Conservation (phyloP, 202 grass and related monocot species). For the Hordeum pubiflorum region DNA sequence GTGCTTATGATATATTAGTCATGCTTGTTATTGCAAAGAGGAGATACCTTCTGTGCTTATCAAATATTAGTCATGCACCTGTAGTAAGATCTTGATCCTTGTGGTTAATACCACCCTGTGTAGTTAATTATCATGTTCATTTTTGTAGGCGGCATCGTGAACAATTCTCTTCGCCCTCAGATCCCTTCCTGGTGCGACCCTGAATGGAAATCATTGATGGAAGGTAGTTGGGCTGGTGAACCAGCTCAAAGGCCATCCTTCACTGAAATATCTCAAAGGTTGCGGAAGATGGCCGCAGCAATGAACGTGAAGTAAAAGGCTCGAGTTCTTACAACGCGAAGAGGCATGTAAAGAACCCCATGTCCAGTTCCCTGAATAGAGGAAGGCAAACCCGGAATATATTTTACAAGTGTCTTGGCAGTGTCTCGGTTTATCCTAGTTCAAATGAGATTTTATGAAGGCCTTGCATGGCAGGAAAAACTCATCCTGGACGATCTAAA, state of each 20-base stretch:
- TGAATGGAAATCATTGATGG: conserved; percentile 93
- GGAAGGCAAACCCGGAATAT: conserved; percentile 36
- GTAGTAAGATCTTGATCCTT: background rate
- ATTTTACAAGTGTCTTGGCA: conserved; percentile 16
- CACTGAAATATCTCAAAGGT: conserved; percentile 79
- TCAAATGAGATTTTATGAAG: conserved; percentile 26
- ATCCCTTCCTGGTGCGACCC: conserved; percentile 93
- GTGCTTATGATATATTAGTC: conserved; percentile 25
- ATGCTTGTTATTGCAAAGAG: background rate
- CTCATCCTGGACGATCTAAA: conserved; percentile 19
- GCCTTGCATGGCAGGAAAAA: conserved; percentile 7
- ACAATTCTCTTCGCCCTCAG: conserved; percentile 69
- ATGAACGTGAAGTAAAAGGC: conserved; percentile 68
- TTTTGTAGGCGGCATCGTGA: conserved; percentile 63
- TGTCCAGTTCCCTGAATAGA: conserved; percentile 19
- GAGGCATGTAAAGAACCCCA: conserved; percentile 17
- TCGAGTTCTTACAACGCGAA: background rate
- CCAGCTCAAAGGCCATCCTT: conserved; percentile 73
- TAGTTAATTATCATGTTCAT: background rate
- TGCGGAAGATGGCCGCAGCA: conserved; percentile 84
- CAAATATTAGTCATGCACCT: conserved; percentile 22
- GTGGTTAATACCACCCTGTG: background rate
- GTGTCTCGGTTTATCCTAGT: conserved; percentile 26
- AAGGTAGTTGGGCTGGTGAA: conserved; percentile 77
- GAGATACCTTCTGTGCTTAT: conserved; percentile 25